Conservation (phyloP, 257 asterid species). For the Cordia subcordata region DNA sequence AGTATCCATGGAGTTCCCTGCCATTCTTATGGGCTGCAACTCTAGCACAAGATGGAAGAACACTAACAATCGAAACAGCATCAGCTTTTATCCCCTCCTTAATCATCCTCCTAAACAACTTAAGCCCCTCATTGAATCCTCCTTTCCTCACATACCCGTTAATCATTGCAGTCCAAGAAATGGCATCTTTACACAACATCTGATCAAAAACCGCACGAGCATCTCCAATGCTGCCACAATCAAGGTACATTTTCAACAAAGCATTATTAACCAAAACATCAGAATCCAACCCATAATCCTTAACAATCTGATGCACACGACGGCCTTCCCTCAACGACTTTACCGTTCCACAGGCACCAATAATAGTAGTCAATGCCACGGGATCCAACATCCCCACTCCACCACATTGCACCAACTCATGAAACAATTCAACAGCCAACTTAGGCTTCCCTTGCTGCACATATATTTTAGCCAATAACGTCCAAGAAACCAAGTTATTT, state of each 20-base stretch:
- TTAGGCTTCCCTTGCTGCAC: slow-evolving; percentile 19
- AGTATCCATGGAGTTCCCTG: slow-evolving; percentile 25
- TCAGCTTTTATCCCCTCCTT: slow-evolving; percentile 20
- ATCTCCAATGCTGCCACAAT: slow-evolving; percentile 26
- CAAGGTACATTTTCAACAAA: slow-evolving; percentile 28
- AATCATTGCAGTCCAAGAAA: slow-evolving; percentile 29
- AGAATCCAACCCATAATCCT: slow-evolving; percentile 15
- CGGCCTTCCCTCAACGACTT: slow-evolving; percentile 25
- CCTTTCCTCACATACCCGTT: slow-evolving; percentile 27
- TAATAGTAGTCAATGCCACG: slow-evolving; percentile 21
- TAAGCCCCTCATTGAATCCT: slow-evolving; percentile 27
- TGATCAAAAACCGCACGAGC: slow-evolving; percentile 26
- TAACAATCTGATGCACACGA: slow-evolving; percentile 15
- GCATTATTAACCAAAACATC: slow-evolving; percentile 26
- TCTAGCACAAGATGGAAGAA: slow-evolving; percentile 34
- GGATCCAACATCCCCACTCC: slow-evolving; percentile 8
- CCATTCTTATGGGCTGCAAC: slow-evolving; percentile 27
- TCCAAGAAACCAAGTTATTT: slow-evolving; percentile 23
- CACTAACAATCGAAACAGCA: slow-evolving; percentile 21
- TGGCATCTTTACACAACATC: slow-evolving; percentile 23
- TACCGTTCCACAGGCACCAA: slow-evolving; percentile 26
- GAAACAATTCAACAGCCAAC: slow-evolving; percentile 25
- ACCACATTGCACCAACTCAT: slow-evolving; percentile 11
- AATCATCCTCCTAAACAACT: slow-evolving; percentile 26
- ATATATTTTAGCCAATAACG: slow-evolving; percentile 26